These are phyloP conservation scores for Cylindrodendrum hubeiense DNA, from an alignment of 2,329 filamentous ascomycete genomes.

Conservation along the genomic window DNA sequence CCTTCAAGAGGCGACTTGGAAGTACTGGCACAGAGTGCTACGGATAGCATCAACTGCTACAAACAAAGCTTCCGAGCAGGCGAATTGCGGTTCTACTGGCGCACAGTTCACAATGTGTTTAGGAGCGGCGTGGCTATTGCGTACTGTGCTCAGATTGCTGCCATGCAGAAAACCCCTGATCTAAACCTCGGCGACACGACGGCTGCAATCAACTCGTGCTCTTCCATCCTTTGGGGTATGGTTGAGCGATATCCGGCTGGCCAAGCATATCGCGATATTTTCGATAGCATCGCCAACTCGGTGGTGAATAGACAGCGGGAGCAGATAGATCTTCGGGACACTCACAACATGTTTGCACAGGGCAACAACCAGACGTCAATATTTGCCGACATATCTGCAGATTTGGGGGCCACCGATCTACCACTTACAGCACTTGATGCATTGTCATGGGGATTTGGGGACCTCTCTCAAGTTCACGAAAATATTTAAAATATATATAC, in stretches of 20 bases:
- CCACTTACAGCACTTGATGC: constrained; percentile 21
- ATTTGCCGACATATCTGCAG: constrained; percentile 16
- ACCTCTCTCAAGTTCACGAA: neutral
- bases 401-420: neutral
- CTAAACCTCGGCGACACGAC: constrained; percentile 19
- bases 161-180: neutral
- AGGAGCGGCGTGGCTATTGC: constrained; percentile 36
- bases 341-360: neutral
- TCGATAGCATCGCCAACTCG: constrained; percentile 35
- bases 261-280: constrained; percentile 40
- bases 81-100: constrained; percentile 44
- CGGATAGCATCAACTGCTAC: constrained; percentile 34
- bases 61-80: constrained; percentile 35
- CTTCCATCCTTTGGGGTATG: constrained; percentile 45
- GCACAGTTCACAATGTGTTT: constrained; percentile 43
- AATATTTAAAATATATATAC: constrained; percentile 6
- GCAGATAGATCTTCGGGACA: neutral
- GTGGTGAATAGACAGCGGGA: neutral
- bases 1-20: constrained; percentile 26
- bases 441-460: constrained; percentile 29
- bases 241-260: constrained; percentile 44
- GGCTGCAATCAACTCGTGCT: constrained; percentile 34
- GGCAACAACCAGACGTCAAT: constrained; percentile 11
- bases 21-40: constrained; percentile 33
- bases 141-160: constrained; percentile 31